Conservation (phyloP, 2,329 filamentous ascomycete genomes). For the Talaromyces atroroseus region DNA sequence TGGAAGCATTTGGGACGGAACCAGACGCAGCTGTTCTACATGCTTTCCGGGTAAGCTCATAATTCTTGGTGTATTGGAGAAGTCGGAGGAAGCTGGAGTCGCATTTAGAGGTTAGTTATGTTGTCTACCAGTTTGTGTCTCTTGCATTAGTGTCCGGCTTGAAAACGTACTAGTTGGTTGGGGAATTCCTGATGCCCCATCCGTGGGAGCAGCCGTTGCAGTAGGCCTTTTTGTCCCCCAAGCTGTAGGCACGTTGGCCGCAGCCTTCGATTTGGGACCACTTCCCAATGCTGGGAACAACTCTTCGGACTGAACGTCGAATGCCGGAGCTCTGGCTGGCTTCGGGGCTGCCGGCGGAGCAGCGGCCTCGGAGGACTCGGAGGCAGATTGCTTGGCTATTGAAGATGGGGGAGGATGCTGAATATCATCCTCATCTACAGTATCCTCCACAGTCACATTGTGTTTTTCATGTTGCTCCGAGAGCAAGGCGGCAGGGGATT, state of each 20-base stretch:
- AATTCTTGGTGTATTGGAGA: constrained; percentile 44
- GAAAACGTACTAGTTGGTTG: constrained; percentile 44
- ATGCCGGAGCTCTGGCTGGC: constrained; percentile 33
- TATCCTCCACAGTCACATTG: constrained; percentile 72
- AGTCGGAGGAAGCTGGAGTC: constrained; percentile 43
- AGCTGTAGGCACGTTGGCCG: constrained; percentile 58
- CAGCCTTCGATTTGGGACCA: constrained; percentile 57
- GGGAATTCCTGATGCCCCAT: constrained; percentile 51
- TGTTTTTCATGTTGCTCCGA: constrained; percentile 52
- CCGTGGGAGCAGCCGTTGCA: constrained; percentile 34
- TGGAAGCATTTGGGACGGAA: constrained; percentile 69
- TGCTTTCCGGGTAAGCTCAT: constrained; percentile 79
- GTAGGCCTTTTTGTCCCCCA: constrained; percentile 65
- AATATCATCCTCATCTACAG: constrained; percentile 70
- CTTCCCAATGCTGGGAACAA: constrained; percentile 86
- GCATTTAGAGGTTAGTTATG: constrained; percentile 24
- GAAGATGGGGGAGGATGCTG: constrained; percentile 51
- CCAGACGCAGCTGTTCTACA: constrained; percentile 68
- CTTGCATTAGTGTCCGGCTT: background rate
- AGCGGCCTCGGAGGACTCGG: constrained; percentile 9
- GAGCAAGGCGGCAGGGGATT: constrained; percentile 50
- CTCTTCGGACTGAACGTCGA: constrained; percentile 86
- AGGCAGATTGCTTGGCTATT: constrained; percentile 21
- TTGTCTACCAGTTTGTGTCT: constrained; percentile 30
- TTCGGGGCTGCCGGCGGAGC: constrained; percentile 29